Base-by-base conservation (phyloP, 2,329 filamentous ascomycete species). In the Aspergillus thermomutatus region DNA sequence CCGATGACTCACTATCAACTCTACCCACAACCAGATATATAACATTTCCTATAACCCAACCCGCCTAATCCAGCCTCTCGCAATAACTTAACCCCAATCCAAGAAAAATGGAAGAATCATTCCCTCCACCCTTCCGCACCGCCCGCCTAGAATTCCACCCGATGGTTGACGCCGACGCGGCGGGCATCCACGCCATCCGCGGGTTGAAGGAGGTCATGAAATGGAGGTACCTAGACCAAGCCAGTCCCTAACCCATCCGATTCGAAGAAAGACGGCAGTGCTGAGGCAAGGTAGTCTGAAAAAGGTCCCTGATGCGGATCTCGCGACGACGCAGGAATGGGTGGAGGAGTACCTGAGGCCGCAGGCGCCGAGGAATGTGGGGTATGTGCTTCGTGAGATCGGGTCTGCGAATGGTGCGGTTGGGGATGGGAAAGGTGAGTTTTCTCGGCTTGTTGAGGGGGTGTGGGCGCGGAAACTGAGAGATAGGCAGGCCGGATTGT, bases 151-250 rank as follows among this genome's bases (percentile, higher is more conserved):
- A 47, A 23, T 55, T 62, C 31, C 19, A 25, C 5, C 50, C 54
- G 0, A 34, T 62, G 7, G 25, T 31, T 14, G 23, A 50, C 10
- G 17, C 37, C 4, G 58, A 64, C 40, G 55, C 55, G 1, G 37
- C 43, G 9, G 56, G 43, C 11, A 27, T 62, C 4, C 50, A 56
- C 10, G 53, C 49, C 10, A 52, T 60, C 5, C 56, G 62, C 3
- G 26, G 31, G 9, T 47, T 51, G 7, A 19, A 48, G 5, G 45
- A 56, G 25, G 58, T 57, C 4, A 59, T 62, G 55, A 59, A 60
- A 54, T 64, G 60, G 56, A 55, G 52, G 60, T 62, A 49, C 7
- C 6, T 5, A 19, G 8, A 28, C 19, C 4, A 10, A 19, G 8
- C 9, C 47, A 40, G 4, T 26, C 37, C 7, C 25, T n/a, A n/a